Percentiles rank a stretch among this genome's conserved stretches.
phyloP scores from a whole-genome alignment of 2,329 filamentous ascomycete species.

The Chalaropsis thielavioides region DNA sequence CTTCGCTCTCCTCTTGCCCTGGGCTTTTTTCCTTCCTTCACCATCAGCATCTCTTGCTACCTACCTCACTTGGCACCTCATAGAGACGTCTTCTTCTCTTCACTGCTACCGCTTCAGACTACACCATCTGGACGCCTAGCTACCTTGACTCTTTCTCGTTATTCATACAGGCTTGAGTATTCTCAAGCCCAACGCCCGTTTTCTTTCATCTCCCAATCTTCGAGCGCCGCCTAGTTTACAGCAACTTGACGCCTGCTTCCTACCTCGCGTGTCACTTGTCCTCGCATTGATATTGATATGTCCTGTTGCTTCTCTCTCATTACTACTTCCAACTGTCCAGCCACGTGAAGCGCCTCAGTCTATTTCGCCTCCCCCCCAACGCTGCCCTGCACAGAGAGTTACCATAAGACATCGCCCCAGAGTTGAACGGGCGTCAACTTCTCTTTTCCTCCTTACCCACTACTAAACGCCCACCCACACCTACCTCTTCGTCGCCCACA shows the following conservation, averaged over 20 bases:
- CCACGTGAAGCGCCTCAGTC: not conserved
- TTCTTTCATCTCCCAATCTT: too few relatives aligned
- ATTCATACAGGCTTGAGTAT: too few relatives aligned
- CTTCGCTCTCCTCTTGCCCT: not conserved
- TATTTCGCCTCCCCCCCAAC: not conserved
- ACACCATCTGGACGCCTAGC: too few relatives aligned
- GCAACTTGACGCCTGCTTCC: not conserved
- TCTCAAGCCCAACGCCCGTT: too few relatives aligned
- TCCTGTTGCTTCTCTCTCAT: not conserved
- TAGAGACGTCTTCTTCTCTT: too few relatives aligned
- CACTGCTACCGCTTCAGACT: too few relatives aligned
- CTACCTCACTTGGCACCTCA: not conserved
- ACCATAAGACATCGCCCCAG: not conserved
- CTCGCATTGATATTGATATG: conserved; percentile 1
- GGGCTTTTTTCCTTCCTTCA: not conserved
- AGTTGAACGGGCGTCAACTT: conserved; percentile 8
- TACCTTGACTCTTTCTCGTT: too few relatives aligned
- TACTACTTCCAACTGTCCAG: not conserved
- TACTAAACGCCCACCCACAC: not conserved
- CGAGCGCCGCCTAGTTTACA: not conserved
- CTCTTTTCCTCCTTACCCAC: not conserved
- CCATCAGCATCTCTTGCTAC: not conserved
- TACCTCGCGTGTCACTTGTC: not conserved
- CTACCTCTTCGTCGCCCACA: not conserved
- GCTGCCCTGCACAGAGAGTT: not conserved